These are phyloP conservation scores for Leccinum pallidistipes DNA, from an alignment of 1,284 basidiomycete species.

Conservation along the genomic window DNA sequence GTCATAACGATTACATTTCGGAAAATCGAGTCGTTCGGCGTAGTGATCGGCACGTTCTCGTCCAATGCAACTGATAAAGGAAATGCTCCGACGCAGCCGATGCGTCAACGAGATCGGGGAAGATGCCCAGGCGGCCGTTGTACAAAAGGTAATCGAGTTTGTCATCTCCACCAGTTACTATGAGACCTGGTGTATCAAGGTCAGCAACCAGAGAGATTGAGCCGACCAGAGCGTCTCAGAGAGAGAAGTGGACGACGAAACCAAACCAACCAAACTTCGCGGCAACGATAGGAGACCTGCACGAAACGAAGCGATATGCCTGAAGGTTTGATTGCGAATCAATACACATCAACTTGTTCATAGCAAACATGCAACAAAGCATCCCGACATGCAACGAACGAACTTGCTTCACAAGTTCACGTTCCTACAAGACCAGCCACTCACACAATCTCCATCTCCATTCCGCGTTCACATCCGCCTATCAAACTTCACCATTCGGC, in stretches of 20 bases:
- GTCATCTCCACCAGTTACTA: constrained; percentile 16
- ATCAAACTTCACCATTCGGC: not conserved
- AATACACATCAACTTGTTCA: no score
- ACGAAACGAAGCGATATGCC: no score
- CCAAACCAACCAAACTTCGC: constrained; percentile 13
- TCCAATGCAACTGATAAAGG: constrained; percentile 20
- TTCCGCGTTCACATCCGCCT: not conserved
- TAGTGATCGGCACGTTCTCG: constrained; percentile 21
- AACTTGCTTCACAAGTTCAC: no score
- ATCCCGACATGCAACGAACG: not conserved
- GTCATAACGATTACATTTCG: constrained; percentile 12
- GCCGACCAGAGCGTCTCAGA: not conserved
- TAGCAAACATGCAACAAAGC: not conserved
- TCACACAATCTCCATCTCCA: not conserved
- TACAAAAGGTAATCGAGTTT: constrained; percentile 16
- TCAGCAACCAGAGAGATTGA: not conserved
- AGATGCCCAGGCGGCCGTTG: constrained; percentile 27
- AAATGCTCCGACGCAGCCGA: constrained; percentile 21
- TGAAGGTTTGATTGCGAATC: no score
- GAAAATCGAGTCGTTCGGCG: constrained; percentile 12
- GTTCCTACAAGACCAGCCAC: not conserved
- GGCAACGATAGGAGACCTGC: constrained; percentile 10
- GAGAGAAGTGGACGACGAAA: not conserved
- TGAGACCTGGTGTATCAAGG: constrained; percentile 5
- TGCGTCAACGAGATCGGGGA: constrained; percentile 21